Conservation (phyloP, 2,329 filamentous ascomycete species). For the Proliferodiscus dingleyae region DNA sequence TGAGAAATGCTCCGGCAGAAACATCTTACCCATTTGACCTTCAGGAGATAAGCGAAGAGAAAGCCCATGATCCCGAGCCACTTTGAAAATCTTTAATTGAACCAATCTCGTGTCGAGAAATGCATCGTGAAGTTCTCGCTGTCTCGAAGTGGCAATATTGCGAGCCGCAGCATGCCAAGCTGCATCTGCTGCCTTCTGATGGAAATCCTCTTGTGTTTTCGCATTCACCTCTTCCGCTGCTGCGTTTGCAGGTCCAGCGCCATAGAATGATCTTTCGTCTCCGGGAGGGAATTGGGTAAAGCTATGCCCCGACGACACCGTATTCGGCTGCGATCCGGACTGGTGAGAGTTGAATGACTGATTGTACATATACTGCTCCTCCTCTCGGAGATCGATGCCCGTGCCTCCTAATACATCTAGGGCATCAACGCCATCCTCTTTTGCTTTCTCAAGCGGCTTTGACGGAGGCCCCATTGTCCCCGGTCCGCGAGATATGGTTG, state of each 20-base stretch:
- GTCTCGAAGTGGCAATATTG: conserved; percentile 47
- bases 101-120: conserved; percentile 33
- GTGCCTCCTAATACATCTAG: conserved; percentile 80
- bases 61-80: conserved; percentile 54
- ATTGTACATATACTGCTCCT: conserved; percentile 71
- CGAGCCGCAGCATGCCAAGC: conserved; percentile 62
- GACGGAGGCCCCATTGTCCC: conserved; percentile 54
- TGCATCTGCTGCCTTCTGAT: conserved; percentile 59
- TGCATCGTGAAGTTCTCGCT: conserved; percentile 54
- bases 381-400: conserved; percentile 80
- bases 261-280: conserved; percentile 55
- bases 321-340: conserved; percentile 37
- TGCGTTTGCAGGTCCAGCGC: conserved; percentile 62
- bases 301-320: conserved; percentile 39
- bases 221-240: conserved; percentile 41
- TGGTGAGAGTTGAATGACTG: conserved; percentile 43
- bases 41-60: conserved; percentile 52
- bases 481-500: conserved; percentile 32
- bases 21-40: conserved; percentile 41
- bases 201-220: conserved; percentile 57
- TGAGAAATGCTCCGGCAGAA: conserved; percentile 26
- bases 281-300: conserved; percentile 52
- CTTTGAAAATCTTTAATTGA: conserved; percentile 46
- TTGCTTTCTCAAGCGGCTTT: conserved; percentile 49
- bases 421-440: conserved; percentile 66